Percentiles rank a stretch among this genome's conserved stretches.
These are phyloP conservation scores for Austropuccinia psidii DNA, from an alignment of 1,284 basidiomycete species.

Conservation along the genomic window DNA sequence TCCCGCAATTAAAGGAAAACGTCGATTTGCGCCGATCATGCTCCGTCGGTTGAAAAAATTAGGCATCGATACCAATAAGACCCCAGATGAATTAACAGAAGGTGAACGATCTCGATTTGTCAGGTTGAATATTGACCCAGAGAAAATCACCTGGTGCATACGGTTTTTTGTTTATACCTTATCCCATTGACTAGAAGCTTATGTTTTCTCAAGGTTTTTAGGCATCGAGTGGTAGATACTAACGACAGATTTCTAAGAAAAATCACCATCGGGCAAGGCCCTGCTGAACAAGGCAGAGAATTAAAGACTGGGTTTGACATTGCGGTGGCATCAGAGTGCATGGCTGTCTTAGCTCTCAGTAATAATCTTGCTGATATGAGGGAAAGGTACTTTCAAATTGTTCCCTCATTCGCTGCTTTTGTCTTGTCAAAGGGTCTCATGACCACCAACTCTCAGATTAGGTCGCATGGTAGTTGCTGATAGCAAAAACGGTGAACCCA, in stretches of 20 bases:
- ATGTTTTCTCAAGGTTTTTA: background rate
- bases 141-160: constrained; percentile 79
- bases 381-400: constrained; percentile 52
- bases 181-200: background rate
- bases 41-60: constrained; percentile 88
- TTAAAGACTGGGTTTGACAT: constrained; percentile 93
- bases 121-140: constrained; percentile 80
- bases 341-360: constrained; percentile 91
- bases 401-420: background rate
- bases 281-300: constrained; percentile 82
- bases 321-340: constrained; percentile 91
- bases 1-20: constrained; percentile 85
- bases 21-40: constrained; percentile 94
- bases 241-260: constrained; percentile 96
- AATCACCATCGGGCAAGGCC: constrained; percentile 80
- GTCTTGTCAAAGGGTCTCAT: background rate
- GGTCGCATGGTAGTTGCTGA: constrained; percentile 97
- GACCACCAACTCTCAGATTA: constrained; percentile 51
- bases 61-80: constrained; percentile 71
- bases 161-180: background rate
- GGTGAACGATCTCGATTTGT: constrained; percentile 87
- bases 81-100: constrained; percentile 77
- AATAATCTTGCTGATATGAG: constrained; percentile 88
- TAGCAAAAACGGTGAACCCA: constrained; percentile 76
- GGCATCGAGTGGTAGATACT: constrained; percentile 86